Percentiles rank a stretch among this genome's conserved stretches.
Evolutionary conservation across 306 rosid species (phyloP).

Genomic region (Erythrophleum fordii): DNA sequence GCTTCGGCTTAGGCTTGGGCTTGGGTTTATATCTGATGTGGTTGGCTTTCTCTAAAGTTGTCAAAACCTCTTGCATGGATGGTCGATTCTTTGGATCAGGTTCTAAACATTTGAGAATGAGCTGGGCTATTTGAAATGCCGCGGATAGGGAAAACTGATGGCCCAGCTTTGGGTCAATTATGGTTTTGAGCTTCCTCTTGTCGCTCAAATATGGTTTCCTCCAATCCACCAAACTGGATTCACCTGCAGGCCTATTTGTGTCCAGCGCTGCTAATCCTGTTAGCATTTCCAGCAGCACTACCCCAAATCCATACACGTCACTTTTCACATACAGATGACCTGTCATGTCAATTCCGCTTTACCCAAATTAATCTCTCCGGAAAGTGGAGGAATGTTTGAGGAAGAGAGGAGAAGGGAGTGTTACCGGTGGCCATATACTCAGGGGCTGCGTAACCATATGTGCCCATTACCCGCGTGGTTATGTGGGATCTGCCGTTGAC

Average conservation of each 20-base stretch:
- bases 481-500: constrained; percentile 66
- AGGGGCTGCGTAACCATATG: constrained; percentile 88
- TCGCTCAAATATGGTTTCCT: constrained; percentile 38
- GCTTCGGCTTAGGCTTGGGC: not conserved
- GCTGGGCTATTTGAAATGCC: constrained; percentile 50
- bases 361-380: no score
- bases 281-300: constrained; percentile 76
- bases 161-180: constrained; percentile 59
- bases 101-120: constrained; percentile 62
- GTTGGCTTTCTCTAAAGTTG: constrained; percentile 41
- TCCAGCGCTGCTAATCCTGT: constrained; percentile 70
- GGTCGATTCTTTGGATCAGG: constrained; percentile 67
- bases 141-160: constrained; percentile 46
- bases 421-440: constrained; percentile 86
- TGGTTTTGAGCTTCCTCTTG: constrained; percentile 51
- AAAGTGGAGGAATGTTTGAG: no score
- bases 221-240: constrained; percentile 56
- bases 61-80: constrained; percentile 65
- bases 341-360: constrained; percentile 38
- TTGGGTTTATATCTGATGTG: constrained; percentile 41
- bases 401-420: no score
- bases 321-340: constrained; percentile 86
- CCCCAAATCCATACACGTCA: constrained; percentile 92
- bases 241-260: constrained; percentile 38
- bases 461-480: constrained; percentile 72